Evolutionary conservation across 148 eudicot species (phyloP), one percentile per base, ranked within the genome.

Genomic region (Silene conica): DNA sequence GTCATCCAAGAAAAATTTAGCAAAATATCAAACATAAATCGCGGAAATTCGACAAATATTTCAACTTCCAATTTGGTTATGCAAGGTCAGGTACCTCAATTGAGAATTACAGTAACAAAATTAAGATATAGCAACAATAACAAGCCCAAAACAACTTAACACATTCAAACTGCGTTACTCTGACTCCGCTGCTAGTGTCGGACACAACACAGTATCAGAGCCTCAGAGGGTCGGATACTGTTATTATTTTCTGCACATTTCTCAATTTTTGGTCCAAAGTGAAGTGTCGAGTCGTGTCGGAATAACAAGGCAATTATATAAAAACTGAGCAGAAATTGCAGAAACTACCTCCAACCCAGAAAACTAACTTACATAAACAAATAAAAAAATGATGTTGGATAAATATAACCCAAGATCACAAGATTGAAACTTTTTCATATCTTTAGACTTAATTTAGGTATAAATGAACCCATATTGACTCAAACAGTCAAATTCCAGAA

Each of bases 351-450:
- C 43, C 43, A 38, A 38, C 43, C 43, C 8, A 38, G 43, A 38
- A 38, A 38, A 38, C 43, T 38, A 7, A 38, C 9, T 38, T 8
- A 38, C 5, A 34, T 34, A 34, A 34, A 34, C 41, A 34, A 34
- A 34, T 6, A 34, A 34, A 34, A 34, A 2, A 3, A 21, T 63
- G n/a, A 34, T 6, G 14, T 67, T 7, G 9, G 52, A 28, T 23
- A n/a, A 72, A 73, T 34, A n/a, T 8, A 63, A 18, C 38, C 50
- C 59, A 63, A 73, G 38, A 62, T 38, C 38, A 26, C 59, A 63
- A 73, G 38, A 62, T 38, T 26, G 3, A n/a, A 60, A 62, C 69
- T 73, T 63, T 6, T 10, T 48, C 20, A 23, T 46, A 21, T 16
- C 9, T 14, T 22, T 57, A 23, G 18, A 20, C 52, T 6, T 34